These are phyloP conservation scores for Ceratocystiopsis minuta DNA, from an alignment of 2,329 filamentous ascomycete species.

Conservation along the genomic window DNA sequence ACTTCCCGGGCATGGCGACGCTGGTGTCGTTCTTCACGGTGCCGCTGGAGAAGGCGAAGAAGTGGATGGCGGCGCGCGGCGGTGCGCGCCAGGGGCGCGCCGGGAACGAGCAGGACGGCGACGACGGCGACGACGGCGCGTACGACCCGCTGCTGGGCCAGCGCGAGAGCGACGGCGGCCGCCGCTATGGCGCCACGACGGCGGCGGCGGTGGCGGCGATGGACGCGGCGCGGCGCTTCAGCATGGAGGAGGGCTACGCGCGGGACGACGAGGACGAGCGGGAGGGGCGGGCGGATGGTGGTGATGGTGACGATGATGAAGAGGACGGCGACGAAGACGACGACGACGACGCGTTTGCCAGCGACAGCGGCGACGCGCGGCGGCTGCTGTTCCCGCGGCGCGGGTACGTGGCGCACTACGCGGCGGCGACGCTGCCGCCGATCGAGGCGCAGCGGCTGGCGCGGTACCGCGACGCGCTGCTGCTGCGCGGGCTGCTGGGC, in stretches of 20 bases:
- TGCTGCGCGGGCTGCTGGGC: conserved; percentile 33
- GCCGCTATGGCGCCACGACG: no score
- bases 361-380: conserved; percentile 19
- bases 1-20: conserved; percentile 45
- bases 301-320: conserved; percentile 1
- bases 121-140: conserved; percentile 3
- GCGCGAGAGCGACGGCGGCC: no score
- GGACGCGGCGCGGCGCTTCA: no score
- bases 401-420: conserved; percentile 37
- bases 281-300: no score
- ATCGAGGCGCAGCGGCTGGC: conserved; percentile 30
- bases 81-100: background rate
- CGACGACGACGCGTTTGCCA: conserved; percentile 16
- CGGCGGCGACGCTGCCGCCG: conserved; percentile 26
- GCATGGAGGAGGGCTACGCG: no score
- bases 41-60: conserved; percentile 32
- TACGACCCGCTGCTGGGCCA: no score
- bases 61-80: conserved; percentile 24
- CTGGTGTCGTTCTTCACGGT: conserved; percentile 32
- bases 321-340: conserved; percentile 24
- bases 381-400: conserved; percentile 16
- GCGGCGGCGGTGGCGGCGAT: no score
- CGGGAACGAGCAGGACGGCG: background rate
- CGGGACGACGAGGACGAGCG: no score
- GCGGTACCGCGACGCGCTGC: conserved; percentile 33